A percentile compares a stretch with the other conserved stretches of the same genome.
These are phyloP conservation scores for Chrysanthemum lavandulifolium DNA, from an alignment of 129 eudicot species.

Conservation along the genomic window DNA sequence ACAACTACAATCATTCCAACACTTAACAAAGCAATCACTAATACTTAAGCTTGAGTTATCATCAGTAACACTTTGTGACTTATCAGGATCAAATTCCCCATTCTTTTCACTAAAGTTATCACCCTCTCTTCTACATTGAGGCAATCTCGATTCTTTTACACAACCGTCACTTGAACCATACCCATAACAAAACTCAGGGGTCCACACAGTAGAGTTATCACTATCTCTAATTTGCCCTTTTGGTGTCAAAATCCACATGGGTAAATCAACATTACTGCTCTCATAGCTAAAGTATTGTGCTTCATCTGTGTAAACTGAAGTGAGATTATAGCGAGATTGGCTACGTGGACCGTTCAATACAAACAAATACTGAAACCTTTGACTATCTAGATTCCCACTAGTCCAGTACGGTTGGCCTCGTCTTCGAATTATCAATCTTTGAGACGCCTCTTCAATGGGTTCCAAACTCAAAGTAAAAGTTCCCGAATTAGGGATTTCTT, in stretches of 20 bases:
- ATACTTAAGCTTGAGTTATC: conserved; percentile 27
- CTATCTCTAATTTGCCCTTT: conserved; percentile 15
- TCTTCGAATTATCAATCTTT: conserved; percentile 11
- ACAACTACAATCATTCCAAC: conserved; percentile 52
- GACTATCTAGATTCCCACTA: conserved; percentile 14
- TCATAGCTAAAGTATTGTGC: conserved; percentile 25
- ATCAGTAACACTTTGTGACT: conserved; percentile 1
- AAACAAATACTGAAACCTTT: conserved; percentile 3
- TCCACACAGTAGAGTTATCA: background rate
- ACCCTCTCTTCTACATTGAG: conserved; percentile 17
- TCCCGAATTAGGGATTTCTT: background rate
- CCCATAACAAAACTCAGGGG: conserved; percentile 31
- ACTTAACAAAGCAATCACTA: conserved; percentile 46
- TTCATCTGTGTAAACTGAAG: conserved; percentile 18
- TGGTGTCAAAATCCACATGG: conserved; percentile 16
- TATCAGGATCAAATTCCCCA: conserved; percentile 12
- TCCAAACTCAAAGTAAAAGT: conserved; percentile 34
- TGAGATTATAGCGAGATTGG: conserved; percentile 9
- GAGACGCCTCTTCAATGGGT: background rate
- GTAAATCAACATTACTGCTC: background rate
- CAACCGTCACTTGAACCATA: conserved; percentile 25
- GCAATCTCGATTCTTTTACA: conserved; percentile 12
- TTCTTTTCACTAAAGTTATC: conserved; percentile 11
- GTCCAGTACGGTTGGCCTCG: conserved; percentile 28
- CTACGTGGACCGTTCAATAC: background rate